Evolutionary conservation across 352 stramenopile genomes (phyloP).

Genomic region (Pythium pyrilobum): DNA sequence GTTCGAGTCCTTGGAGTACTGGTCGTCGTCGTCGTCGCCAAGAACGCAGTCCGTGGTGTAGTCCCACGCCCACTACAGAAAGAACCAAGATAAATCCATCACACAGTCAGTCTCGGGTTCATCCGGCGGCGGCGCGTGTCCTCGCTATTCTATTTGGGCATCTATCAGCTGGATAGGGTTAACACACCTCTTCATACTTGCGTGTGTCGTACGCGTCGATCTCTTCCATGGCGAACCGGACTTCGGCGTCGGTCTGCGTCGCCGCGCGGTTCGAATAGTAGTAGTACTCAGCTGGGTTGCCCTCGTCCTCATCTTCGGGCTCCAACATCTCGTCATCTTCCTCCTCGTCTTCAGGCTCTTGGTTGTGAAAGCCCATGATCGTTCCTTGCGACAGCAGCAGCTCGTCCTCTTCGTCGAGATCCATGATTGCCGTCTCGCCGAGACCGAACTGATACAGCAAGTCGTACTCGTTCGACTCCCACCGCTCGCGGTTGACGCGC

Average conservation of each 20-base stretch:
- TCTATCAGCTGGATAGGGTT: conserved; percentile 1
- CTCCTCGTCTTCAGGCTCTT: conserved; percentile 14
- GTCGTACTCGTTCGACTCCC: conserved; percentile 84
- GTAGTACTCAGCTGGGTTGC: conserved; percentile 35
- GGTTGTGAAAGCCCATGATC: conserved; percentile 4
- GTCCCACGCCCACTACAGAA: conserved; percentile 32
- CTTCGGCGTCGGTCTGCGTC: conserved; percentile 35
- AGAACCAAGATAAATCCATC: background rate
- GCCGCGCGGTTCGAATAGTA: conserved; percentile 39
- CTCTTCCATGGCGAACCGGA: conserved; percentile 65
- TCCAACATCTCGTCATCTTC: conserved; percentile 41
- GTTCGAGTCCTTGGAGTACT: conserved; percentile 48
- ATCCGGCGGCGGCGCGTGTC: background rate
- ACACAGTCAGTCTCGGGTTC: conserved; percentile 5
- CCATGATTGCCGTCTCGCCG: conserved; percentile 55
- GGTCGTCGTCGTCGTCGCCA: conserved; percentile 56
- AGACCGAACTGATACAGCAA: conserved; percentile 77
- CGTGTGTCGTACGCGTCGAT: conserved; percentile 69
- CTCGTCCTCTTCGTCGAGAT: conserved; percentile 51
- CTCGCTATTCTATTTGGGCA: conserved; percentile 7
- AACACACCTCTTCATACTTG: conserved; percentile 56
- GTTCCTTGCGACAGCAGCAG: conserved; percentile 29
- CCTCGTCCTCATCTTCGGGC: conserved; percentile 30
- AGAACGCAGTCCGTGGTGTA: conserved; percentile 69
- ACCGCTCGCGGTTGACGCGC: conserved; percentile 75